These are phyloP conservation scores for Globisporangium echinulatum DNA, from an alignment of 352 stramenopile genomes.

Conservation along the genomic window DNA sequence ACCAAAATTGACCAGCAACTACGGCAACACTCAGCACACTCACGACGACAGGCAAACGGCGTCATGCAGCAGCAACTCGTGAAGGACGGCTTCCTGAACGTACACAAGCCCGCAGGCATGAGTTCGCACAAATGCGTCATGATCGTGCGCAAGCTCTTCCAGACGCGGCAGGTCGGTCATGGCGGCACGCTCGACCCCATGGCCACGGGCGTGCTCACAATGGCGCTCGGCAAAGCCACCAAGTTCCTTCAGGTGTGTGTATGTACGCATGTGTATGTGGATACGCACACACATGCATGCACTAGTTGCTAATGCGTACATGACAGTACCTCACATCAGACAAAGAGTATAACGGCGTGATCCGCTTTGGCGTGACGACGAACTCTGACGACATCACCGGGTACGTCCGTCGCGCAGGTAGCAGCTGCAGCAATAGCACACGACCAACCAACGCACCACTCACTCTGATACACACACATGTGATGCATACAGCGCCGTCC, in stretches of 20 bases:
- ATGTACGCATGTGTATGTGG: too few relatives aligned
- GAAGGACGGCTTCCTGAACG: constrained; percentile 71
- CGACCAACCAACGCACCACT: too few relatives aligned
- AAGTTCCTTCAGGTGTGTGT: constrained; percentile 63
- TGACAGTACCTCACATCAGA: constrained; percentile 47
- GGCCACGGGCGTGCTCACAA: constrained; percentile 78
- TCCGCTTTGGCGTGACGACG: constrained; percentile 77
- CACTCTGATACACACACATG: too few relatives aligned
- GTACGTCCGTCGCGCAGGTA: constrained; percentile 13
- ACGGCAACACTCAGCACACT: background rate
- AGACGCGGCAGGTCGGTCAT: constrained; percentile 70
- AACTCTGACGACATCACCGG: constrained; percentile 79
- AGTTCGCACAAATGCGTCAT: constrained; percentile 79
- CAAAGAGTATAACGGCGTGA: constrained; percentile 71
- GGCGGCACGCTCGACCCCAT: constrained; percentile 85
- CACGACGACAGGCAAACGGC: background rate
- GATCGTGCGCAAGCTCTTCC: constrained; percentile 59
- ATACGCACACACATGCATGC: background rate
- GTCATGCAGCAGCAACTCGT: constrained; percentile 7
- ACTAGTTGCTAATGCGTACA: background rate
- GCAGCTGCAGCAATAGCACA: too few relatives aligned
- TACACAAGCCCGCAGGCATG: constrained; percentile 67
- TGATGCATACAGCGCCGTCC: constrained; percentile 23
- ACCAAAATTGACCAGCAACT: background rate
- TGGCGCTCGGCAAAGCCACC: constrained; percentile 75